These are phyloP conservation scores for Malus sylvestris DNA, from an alignment of 306 rosid genomes.

Conservation along the genomic window DNA sequence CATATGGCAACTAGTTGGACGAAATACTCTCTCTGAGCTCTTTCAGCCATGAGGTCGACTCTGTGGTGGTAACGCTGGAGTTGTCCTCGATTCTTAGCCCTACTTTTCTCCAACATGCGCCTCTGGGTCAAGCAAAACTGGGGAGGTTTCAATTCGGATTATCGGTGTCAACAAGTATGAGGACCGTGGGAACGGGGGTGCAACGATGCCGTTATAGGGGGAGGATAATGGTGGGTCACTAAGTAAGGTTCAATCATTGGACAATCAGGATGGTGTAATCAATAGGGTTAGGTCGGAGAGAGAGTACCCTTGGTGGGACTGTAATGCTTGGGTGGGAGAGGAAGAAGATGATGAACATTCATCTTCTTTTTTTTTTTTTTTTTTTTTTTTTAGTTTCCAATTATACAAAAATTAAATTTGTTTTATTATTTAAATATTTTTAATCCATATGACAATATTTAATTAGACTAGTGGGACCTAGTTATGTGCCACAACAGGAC, in stretches of 20 bases:
- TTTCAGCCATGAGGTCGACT: constrained; percentile 17
- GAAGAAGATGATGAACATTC: too few relatives aligned
- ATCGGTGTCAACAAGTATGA: constrained; percentile 37
- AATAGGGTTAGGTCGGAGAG: constrained; percentile 23
- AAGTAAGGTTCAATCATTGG: constrained; percentile 22
- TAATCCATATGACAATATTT: too few relatives aligned
- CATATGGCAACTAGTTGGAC: too few relatives aligned
- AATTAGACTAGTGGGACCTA: too few relatives aligned
- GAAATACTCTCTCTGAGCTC: neutral
- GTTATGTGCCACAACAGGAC: too few relatives aligned
- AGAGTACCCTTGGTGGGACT: constrained; percentile 37
- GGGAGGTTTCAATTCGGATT: constrained; percentile 57
- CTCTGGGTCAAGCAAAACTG: constrained; percentile 24
- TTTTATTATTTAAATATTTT: too few relatives aligned
- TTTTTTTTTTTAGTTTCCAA: too few relatives aligned
- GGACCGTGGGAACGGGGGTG: neutral
- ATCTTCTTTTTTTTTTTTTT: too few relatives aligned
- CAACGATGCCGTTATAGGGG: constrained; percentile 11
- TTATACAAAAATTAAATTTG: too few relatives aligned
- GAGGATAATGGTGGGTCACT: constrained; percentile 27
- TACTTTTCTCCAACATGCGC: constrained; percentile 17
- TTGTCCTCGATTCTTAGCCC: constrained; percentile 16
- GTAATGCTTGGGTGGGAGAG: too few relatives aligned
- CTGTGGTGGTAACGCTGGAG: constrained; percentile 23
- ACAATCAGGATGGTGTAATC: constrained; percentile 25